Base-by-base conservation (phyloP, 306 rosid species). In the Vigna trinervia region DNA sequence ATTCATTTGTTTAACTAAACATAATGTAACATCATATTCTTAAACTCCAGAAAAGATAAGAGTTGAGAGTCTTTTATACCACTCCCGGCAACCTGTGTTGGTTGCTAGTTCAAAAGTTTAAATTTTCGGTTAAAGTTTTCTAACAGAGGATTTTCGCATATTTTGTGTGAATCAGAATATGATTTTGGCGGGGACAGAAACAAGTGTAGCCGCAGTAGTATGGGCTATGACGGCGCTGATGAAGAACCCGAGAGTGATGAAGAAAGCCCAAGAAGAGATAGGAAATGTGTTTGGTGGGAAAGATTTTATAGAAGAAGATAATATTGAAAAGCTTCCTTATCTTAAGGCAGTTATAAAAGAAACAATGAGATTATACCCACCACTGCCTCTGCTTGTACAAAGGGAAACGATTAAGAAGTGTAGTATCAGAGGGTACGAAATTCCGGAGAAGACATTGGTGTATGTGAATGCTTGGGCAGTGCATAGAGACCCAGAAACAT, bases 381-480 rank as follows among this genome's bases (percentile, higher is more conserved):
- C 57, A 6, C 11, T 51, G 57, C 23, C 57, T 51, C 57, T 51
- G 1, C 57, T 51, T 51, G 0, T 51, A n/a, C 11, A 51, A 14
- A 51, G 57, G 57, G 57, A 51, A 51, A 51, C 57, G 4, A 51
- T 51, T 1, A 51, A 51, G 2, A n/a, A n/a, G 57, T 51, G 57
- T 51, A 51, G 11, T 3, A 51, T 51, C 7, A 22, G 0, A 51
- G 57, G 23, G 57, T 51, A 51, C 23, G 57, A 51, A 51, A n/a
- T 51, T 51, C 57, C 57, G 8, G 57, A 51, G 57, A 51, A 51
- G 57, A 51, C 57, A 51, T n/a, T 51, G 23, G 57, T 51, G 11
- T 51, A 51, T 51, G 57, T 51, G 57, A 51, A 51, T 51, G 57
- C 57, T 51, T 51, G 57, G 57, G 57, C 23, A 51, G 23, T 51